These are phyloP conservation scores for Coemansia sp. DNA, from an alignment of 192 early-diverging fungal genomes.

Conservation along the genomic window DNA sequence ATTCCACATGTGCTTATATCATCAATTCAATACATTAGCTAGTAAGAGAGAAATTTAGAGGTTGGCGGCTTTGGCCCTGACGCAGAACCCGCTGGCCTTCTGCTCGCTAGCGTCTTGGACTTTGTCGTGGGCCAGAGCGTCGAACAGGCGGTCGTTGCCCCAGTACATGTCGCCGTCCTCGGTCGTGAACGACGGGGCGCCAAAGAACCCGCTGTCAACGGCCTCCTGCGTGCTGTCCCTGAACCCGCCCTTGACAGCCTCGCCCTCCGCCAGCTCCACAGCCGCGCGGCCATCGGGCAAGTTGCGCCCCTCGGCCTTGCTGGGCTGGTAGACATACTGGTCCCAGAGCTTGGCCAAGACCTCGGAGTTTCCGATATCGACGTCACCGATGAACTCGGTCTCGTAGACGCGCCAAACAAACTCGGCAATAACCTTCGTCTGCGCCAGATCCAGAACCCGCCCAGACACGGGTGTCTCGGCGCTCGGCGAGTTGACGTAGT, in stretches of 20 bases:
- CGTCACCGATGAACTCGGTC: conserved; percentile 28
- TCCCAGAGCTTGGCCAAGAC: conserved; percentile 40
- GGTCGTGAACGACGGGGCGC: conserved; percentile 56
- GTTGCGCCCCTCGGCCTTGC: not conserved
- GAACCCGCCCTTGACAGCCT: conserved; percentile 31
- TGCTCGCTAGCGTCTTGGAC: conserved; percentile 12
- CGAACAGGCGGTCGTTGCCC: conserved; percentile 58
- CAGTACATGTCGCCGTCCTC: conserved; percentile 57
- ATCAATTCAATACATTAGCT: not conserved
- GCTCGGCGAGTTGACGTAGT: conserved; percentile 16
- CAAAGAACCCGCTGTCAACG: conserved; percentile 48
- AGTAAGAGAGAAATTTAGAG: not conserved
- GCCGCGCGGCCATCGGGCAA: conserved; percentile 24
- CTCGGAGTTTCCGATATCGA: conserved; percentile 33
- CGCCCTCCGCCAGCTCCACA: conserved; percentile 19
- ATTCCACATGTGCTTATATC: not conserved
- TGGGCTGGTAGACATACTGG: conserved; percentile 11
- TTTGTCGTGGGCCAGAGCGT: conserved; percentile 35
- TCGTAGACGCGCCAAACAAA: conserved; percentile 47
- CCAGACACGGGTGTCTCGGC: not conserved
- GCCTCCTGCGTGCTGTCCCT: conserved; percentile 50
- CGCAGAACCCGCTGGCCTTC: conserved; percentile 28
- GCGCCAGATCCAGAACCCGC: not conserved
- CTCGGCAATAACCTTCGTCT: conserved; percentile 27
- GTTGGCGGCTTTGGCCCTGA: conserved; percentile 21